Conservation (phyloP, 176 grass and related monocot genomes). For the Raddia guianensis region DNA sequence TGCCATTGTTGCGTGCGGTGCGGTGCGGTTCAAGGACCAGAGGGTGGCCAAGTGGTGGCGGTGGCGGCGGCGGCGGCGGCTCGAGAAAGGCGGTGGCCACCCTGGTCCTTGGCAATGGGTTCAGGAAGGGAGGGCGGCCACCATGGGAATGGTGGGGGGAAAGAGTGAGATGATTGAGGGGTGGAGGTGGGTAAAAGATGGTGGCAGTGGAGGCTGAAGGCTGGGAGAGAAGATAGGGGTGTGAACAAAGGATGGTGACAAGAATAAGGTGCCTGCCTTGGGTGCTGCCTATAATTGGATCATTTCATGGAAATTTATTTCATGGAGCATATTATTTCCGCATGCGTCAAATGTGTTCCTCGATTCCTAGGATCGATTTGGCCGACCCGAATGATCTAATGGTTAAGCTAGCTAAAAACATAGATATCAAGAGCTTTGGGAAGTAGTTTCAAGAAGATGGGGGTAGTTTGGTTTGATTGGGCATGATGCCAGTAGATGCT, state of each 20-base stretch:
- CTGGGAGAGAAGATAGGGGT: slow-evolving; percentile 48
- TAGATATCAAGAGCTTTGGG: no score
- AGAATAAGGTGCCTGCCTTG: slow-evolving; percentile 3
- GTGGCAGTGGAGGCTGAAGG: slow-evolving; percentile 24
- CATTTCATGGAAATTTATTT: not conserved
- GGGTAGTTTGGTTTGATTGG: no score
- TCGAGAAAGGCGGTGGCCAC: slow-evolving; percentile 36
- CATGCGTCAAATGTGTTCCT: not conserved
- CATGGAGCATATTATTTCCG: not conserved
- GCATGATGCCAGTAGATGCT: no score
- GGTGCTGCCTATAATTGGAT: slow-evolving; percentile 45
- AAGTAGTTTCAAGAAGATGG: no score
- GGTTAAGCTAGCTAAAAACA: no score
- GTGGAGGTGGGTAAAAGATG: slow-evolving; percentile 4
- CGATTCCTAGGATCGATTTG: not conserved
- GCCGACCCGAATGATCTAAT: no score
- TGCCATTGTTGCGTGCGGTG: slow-evolving; percentile 24
- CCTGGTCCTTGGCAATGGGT: slow-evolving; percentile 49
- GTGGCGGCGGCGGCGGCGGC: not conserved
- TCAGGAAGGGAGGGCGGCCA: slow-evolving; percentile 42
- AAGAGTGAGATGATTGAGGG: not conserved
- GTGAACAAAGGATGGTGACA: not conserved
- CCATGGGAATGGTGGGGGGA: slow-evolving; percentile 46
- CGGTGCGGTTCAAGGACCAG: not conserved
- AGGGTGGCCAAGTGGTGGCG: slow-evolving; percentile 1